Percentiles rank a stretch among this genome's conserved stretches.
Conservation (phyloP, 352 stramenopile species). For the Phytopythium sindhum region DNA sequence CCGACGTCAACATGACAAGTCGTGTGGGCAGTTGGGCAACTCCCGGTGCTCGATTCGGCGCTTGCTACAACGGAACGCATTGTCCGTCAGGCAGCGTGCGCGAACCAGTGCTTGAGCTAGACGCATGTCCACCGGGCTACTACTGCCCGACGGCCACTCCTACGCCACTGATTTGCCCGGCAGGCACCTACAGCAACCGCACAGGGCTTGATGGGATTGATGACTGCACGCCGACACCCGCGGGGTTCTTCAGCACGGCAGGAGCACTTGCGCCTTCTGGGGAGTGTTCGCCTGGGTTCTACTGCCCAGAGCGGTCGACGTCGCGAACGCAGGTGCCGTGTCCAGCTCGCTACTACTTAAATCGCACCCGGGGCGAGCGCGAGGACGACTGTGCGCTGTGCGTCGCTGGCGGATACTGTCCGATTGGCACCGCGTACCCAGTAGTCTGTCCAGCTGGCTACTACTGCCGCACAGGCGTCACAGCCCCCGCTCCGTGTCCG, state of each 20-base stretch:
- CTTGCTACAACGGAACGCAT: constrained; percentile 88
- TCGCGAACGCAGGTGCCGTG: constrained; percentile 73
- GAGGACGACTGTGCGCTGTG: constrained; percentile 78
- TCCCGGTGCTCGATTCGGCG: constrained; percentile 57
- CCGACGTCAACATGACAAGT: constrained; percentile 53
- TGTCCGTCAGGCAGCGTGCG: constrained; percentile 63
- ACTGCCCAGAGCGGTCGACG: constrained; percentile 74
- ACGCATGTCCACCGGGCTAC: constrained; percentile 79
- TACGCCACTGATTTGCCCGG: constrained; percentile 67
- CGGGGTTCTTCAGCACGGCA: constrained; percentile 66
- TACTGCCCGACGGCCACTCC: constrained; percentile 75
- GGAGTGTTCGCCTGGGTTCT: constrained; percentile 72
- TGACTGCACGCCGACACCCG: constrained; percentile 71
- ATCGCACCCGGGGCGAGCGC: constrained; percentile 46
- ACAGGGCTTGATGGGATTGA: constrained; percentile 69
- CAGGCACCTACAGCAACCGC: constrained; percentile 83
- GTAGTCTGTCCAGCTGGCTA: constrained; percentile 72
- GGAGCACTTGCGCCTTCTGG: constrained; percentile 56
- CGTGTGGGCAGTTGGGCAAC: constrained; percentile 51
- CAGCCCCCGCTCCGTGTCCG: constrained; percentile 78
- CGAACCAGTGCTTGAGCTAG: constrained; percentile 61
- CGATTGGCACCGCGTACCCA: constrained; percentile 57
- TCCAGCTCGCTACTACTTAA: constrained; percentile 73
- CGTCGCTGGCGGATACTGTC: constrained; percentile 65
- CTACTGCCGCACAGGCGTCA: constrained; percentile 85